Evolutionary conservation across 2,329 filamentous ascomycete genomes (phyloP), one percentile per base, ranked within the genome.

Genomic region (Penicillium fuscoglaucum): DNA sequence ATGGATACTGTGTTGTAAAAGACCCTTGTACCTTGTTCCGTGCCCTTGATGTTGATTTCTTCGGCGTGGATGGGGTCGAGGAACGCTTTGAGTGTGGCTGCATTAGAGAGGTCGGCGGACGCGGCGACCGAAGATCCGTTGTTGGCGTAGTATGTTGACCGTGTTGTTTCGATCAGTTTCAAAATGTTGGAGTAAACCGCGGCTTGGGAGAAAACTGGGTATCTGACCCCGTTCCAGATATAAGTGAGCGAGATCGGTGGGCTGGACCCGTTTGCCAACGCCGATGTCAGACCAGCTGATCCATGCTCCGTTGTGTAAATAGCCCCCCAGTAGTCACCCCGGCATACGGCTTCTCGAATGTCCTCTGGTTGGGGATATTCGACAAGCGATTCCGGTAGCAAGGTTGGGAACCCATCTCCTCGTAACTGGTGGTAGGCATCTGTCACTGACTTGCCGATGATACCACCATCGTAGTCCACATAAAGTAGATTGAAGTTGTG

Each of bases 1-100:
- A 78, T 76, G 13, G 71, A 70, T 21, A 77, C 65, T 3, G 73
- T 77, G 64, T 78, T 78, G 63, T 78, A 74, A 21, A 78, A 67
- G 1, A 75, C 68, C 2, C 73, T 58, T 0, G 71, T 61, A 9
- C 76, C 74, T 51, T 79, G 74, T 0, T 65, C 57, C 1, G 74
- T 76, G 0, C 65, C 61, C 57, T 77, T 70, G 61, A 78, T 72
- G 62, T 78, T 74, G 49, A 68, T 62, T 13, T 63, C 64, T 1
- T 28, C 29, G 9, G 48, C 39, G 1, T 33, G 40, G 15, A 57
- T 57, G 2, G 54, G 54, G 17, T 52, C 19, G 15, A 40, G 40
- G 47, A 57, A 57, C 1, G 40, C 40, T 17, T 26, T 5, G 2
- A 52, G 54, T 3, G 10, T 46, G n/a, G 21, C 24, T 26, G 41